A percentile compares a stretch with the other conserved stretches of the same genome.
Conservation (phyloP, 2,329 filamentous ascomycete genomes). For the Aphanocladium album region DNA sequence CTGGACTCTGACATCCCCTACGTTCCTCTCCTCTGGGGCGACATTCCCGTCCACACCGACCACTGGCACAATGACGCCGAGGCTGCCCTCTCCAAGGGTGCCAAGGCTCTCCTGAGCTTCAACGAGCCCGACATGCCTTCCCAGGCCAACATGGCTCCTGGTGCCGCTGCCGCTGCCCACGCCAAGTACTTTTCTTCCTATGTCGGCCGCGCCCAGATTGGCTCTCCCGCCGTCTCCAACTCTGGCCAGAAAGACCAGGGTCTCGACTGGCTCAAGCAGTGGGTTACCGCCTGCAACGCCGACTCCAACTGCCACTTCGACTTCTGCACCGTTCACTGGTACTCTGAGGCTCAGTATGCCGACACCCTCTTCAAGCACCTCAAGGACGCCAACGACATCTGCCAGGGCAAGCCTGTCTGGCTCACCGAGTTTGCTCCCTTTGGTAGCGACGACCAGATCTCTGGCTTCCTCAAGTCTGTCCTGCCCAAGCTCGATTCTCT, state of each 20-base stretch:
- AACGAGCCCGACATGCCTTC: slow-evolving; percentile 62
- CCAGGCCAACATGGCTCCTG: slow-evolving; percentile 56
- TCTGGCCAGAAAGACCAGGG: slow-evolving; percentile 45
- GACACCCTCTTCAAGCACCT: slow-evolving; percentile 53
- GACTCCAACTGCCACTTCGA: slow-evolving; percentile 46
- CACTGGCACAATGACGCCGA: slow-evolving; percentile 48
- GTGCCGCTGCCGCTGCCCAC: slow-evolving; percentile 47
- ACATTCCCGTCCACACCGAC: slow-evolving; percentile 35
- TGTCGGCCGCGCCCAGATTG: slow-evolving; percentile 47
- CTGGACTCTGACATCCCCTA: slow-evolving; percentile 46
- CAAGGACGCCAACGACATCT: slow-evolving; percentile 38
- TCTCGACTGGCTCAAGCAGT: slow-evolving; percentile 51
- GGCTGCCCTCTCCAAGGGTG: slow-evolving; percentile 47
- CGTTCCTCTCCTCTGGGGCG: slow-evolving; percentile 64
- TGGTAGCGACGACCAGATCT: slow-evolving; percentile 38
- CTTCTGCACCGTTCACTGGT: slow-evolving; percentile 62
- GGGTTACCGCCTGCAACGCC: slow-evolving; percentile 45
- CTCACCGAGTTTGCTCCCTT: slow-evolving; percentile 60
- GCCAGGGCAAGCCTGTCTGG: slow-evolving; percentile 51
- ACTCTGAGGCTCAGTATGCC: slow-evolving; percentile 43
- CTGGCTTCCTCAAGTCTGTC: slow-evolving; percentile 45
- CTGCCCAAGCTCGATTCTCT: slow-evolving; percentile 45
- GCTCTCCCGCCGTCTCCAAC: slow-evolving; percentile 59
- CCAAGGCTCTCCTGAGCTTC: slow-evolving; percentile 58
- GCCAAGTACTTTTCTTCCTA: slow-evolving; percentile 52